Evolutionary conservation across 108 stramenopile genomes (phyloP).

Genomic region (Aurantiochytrium sp.): DNA sequence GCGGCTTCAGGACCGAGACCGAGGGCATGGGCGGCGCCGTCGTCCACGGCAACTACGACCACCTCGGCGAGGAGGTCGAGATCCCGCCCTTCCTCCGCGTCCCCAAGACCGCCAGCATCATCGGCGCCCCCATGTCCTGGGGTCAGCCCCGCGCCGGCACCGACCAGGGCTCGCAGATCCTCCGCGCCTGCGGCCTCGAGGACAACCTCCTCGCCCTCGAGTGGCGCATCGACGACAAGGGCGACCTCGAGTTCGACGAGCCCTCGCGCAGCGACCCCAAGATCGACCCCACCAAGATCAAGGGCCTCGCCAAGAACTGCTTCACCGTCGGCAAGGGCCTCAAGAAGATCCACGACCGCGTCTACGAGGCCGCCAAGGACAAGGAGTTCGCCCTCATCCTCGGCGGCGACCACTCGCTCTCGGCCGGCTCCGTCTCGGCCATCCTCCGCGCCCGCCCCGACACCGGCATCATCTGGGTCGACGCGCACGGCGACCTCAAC

Average conservation of each 20-base stretch:
- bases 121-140: conserved; percentile 32
- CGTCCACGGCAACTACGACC: conserved; percentile 19
- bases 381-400: conserved; percentile 79
- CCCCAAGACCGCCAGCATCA: conserved; percentile 20
- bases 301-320: not conserved
- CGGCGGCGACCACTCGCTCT: conserved; percentile 96
- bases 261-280: not conserved
- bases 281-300: not conserved
- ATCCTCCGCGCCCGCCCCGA: conserved; percentile 74
- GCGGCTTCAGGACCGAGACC: not conserved
- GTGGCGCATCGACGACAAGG: conserved; percentile 38
- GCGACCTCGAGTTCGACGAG: conserved; percentile 26
- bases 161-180: conserved; percentile 20
- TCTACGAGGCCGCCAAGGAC: not conserved
- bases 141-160: conserved; percentile 36
- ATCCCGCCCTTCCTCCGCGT: not conserved
- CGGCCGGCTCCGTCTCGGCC: conserved; percentile 84
- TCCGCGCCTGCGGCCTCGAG: conserved; percentile 7
- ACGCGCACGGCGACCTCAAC: conserved; percentile 99
- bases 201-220: not conserved
- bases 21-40: not conserved
- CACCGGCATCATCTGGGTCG: conserved; percentile 95
- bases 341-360: not conserved
- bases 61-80: conserved; percentile 5
- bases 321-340: not conserved